Conservation (phyloP, 2,329 filamentous ascomycete species). For the Penicillium paneum region DNA sequence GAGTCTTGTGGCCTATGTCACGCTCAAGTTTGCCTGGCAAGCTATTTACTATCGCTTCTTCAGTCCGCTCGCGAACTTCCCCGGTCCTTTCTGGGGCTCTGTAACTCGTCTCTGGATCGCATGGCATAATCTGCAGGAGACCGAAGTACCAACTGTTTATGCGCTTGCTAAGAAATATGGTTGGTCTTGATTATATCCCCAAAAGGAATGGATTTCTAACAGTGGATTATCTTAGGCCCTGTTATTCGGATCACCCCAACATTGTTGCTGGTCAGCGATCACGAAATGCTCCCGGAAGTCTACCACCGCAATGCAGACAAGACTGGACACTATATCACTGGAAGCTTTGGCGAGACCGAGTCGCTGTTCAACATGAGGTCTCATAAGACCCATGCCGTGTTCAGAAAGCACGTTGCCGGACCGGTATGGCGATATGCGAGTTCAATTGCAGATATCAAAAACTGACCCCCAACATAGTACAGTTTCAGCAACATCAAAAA, state of each 20-base stretch:
- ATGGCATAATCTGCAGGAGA: constrained; percentile 50
- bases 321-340: constrained; percentile 58
- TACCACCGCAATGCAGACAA: constrained; percentile 58
- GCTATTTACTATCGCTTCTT: constrained; percentile 48
- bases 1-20: constrained; percentile 24
- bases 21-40: constrained; percentile 31
- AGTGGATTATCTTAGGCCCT: constrained; percentile 39
- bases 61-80: constrained; percentile 52
- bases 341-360: constrained; percentile 55
- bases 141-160: constrained; percentile 45
- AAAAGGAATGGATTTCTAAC: background rate
- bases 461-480: constrained; percentile 37
- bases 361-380: constrained; percentile 59
- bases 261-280: constrained; percentile 53
- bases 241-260: constrained; percentile 55
- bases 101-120: constrained; percentile 56
- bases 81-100: constrained; percentile 54
- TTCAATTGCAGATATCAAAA: background rate
- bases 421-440: constrained; percentile 32
- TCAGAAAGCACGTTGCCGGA: constrained; percentile 54
- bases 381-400: constrained; percentile 50
- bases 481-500: constrained; percentile 56
- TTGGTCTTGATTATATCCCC: constrained; percentile 18
- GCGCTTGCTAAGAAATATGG: constrained; percentile 51
- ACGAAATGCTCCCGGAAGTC: constrained; percentile 54